Evolutionary conservation across 1,139 yeast species (phyloP), one percentile per base, ranked within the genome.

Genomic region (Scheffersomyces stambukii): DNA sequence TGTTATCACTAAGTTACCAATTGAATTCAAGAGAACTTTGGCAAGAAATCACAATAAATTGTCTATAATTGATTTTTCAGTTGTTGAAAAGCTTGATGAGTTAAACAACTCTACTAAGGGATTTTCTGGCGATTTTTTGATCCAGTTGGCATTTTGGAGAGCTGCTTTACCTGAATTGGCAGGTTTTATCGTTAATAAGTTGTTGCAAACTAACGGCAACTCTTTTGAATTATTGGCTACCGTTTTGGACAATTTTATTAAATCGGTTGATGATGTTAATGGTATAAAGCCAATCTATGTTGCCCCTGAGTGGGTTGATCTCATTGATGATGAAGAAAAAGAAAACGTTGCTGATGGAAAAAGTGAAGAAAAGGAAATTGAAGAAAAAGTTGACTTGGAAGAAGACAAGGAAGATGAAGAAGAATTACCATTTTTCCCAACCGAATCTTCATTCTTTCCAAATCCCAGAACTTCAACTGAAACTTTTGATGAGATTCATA

Each of bases 181-280:
- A 24, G 81, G 78, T 28, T 78, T 79, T 25, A 71, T 82, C 43
- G 88, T 85, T 36, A 81, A 85, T 56, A 81, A 81, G 56, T 75
- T 86, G 45, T 76, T 82, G 51, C 84, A 81, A 51, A 81, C 94
- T 14, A 80, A 81, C 40, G 93, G 95, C 32, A 75, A 81, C 35
- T 86, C 80, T 36, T 82, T 85, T 38, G 96, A 85, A 58, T 69
- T 85, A 36, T 73, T 85, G 43, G 93, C 89, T 16, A 81, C 89
- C 11, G 93, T 86, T 25, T 74, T 85, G 45, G 82, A 83, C 38
- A 77, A 76, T 42, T 75, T 85, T 31, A 71, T 81, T 40, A 68
- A 65, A 32, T 65, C 64, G 37, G 72, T 73, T 14, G 64, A 70
- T 31, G 73, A 68, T 25, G 58, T 61, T 44, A 38, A 56, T 8